Evolutionary conservation across 208 protist genomes (phyloP).

Genomic region (Naegleria fowleri): DNA sequence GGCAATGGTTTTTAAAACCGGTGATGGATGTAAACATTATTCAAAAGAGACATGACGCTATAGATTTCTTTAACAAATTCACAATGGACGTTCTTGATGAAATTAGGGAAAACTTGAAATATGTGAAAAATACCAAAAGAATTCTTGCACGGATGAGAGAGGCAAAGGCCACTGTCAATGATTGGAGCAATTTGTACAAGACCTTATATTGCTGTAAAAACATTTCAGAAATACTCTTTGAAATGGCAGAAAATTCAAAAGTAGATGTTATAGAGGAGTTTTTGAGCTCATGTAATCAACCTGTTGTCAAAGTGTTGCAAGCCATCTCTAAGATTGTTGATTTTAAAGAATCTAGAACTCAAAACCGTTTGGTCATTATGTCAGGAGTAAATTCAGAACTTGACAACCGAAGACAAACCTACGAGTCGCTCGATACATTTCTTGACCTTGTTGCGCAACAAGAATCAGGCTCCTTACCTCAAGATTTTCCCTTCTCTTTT

Average conservation of each 20-base stretch:
- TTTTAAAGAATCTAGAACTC: conserved; percentile 29
- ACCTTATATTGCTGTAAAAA: conserved; percentile 29
- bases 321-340: conserved; percentile 28
- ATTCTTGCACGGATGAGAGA: conserved; percentile 31
- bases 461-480: neutral
- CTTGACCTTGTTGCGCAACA: conserved; percentile 29
- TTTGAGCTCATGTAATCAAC: neutral
- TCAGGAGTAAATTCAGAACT: conserved; percentile 27
- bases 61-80: conserved; percentile 25
- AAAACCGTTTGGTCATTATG: conserved; percentile 28
- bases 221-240: conserved; percentile 25
- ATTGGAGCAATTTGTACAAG: conserved; percentile 33
- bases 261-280: neutral
- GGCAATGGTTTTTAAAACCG: conserved; percentile 37
- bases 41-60: neutral
- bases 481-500: neutral
- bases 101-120: conserved; percentile 33
- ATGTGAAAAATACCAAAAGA: conserved; percentile 25
- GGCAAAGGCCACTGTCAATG: conserved; percentile 27
- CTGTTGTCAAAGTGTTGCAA: conserved; percentile 16
- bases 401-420: conserved; percentile 32
- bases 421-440: conserved; percentile 25
- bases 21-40: conserved; percentile 31
- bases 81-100: neutral
- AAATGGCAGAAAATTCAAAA: neutral